Conservation (phyloP, 345 rosid genomes). For the Gynandropsis gynandra region DNA sequence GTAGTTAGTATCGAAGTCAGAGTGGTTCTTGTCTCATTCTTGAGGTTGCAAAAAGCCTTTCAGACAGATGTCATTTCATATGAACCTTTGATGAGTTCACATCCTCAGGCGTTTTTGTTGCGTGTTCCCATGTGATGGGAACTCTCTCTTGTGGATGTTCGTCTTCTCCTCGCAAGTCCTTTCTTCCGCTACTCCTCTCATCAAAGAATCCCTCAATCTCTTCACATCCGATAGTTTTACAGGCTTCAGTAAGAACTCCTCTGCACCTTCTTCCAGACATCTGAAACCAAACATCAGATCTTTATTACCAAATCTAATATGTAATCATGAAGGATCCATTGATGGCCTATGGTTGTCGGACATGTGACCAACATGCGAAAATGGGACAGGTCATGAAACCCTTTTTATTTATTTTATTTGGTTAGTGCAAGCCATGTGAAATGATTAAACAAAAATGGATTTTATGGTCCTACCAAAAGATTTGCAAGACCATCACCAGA, state of each 20-base stretch:
- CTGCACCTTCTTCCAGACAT: conserved; percentile 94
- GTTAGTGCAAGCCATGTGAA: too few relatives aligned
- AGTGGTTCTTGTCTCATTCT: too few relatives aligned
- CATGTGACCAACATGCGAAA: too few relatives aligned
- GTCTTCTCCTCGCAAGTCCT: conserved; percentile 11
- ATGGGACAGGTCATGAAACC: too few relatives aligned
- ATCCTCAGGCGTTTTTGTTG: conserved; percentile 27
- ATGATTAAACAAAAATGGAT: background rate
- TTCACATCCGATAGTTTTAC: conserved; percentile 68
- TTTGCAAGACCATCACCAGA: conserved; percentile 23
- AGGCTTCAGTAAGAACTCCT: conserved; percentile 75
- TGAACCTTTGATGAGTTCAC: conserved; percentile 15
- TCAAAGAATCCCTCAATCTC: conserved; percentile 50
- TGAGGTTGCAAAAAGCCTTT: too few relatives aligned
- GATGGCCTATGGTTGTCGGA: too few relatives aligned
- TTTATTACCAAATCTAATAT: too few relatives aligned
- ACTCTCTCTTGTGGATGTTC: conserved; percentile 33
- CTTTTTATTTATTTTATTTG: too few relatives aligned
- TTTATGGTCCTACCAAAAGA: conserved; percentile 26
- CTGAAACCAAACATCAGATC: conserved; percentile 22
- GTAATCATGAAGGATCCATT: too few relatives aligned
- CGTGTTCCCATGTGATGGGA: too few relatives aligned
- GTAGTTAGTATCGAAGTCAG: too few relatives aligned
- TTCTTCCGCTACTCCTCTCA: conserved; percentile 36
- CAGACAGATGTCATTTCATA: too few relatives aligned